Base-by-base conservation (phyloP, 2,329 filamentous ascomycete species). In the Paraphaeosphaeria sporulosa region DNA sequence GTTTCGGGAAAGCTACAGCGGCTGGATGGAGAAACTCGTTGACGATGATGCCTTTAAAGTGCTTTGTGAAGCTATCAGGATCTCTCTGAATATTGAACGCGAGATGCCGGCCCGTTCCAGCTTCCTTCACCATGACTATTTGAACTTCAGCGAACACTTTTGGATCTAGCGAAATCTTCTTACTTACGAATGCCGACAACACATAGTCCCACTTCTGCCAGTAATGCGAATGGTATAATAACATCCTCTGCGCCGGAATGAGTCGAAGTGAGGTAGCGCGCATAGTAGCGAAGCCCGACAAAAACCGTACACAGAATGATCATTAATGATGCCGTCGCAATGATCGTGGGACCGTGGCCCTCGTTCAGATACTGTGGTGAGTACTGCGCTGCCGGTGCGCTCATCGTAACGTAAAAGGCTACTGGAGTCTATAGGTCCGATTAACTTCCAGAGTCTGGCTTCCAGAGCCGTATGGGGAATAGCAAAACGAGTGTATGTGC, bases 1-100 rank as follows among this genome's bases (percentile, higher is more conserved):
- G 62, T 25, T 74, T 74, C 1, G 72, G 66, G 42, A 74, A 70
- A 6, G 68, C 70, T 6, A 73, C 70, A 12, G 72, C 69, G 10
- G 67, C 59, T 13, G 67, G 64, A 57, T 73, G 68, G 1, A 73
- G 47, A 9, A 69, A n/a, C 56, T 74, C 71, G 40, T 63, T 48
- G 17, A 71, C 50, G 59, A 70, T 62, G 30, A 73, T 62, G 48
- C 66, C 69, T 64, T 69, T 72, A 60, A 62, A 66, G 48, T 71
- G 64, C 30, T 66, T 55, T 4, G 53, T 27, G 40, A 72, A 58
- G 38, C 43, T 68, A 3, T 12, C 34, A 2, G 66, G 64, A 38
- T 71, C 66, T 3, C 57, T 65, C 1, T 55, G 52, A 2, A 62
- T 30, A 42, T 70, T 51, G 42, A 63, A 67, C 10, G 60, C 66